phyloP scores from a whole-genome alignment of 352 stramenopile species.

The Phytophthora sansomeana region DNA sequence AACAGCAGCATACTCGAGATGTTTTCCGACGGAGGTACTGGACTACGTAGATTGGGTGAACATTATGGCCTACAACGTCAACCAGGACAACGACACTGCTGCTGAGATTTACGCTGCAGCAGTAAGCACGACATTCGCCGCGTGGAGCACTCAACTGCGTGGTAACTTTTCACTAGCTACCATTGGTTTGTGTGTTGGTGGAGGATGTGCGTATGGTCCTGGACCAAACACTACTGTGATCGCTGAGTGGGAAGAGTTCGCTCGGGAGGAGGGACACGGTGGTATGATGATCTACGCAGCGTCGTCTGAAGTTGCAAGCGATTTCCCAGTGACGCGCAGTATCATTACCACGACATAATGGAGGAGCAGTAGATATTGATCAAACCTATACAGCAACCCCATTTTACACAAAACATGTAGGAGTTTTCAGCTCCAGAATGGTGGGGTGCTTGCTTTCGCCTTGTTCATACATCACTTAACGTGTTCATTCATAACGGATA shows the following conservation, averaged over 20 bases:
- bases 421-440: no score
- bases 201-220: constrained; percentile 70
- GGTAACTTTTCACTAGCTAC: constrained; percentile 59
- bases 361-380: background rate
- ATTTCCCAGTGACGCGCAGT: constrained; percentile 62
- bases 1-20: constrained; percentile 57
- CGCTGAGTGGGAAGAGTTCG: constrained; percentile 55
- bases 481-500: constrained; percentile 14
- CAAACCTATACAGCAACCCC: background rate
- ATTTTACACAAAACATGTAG: background rate
- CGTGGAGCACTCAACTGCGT: constrained; percentile 55
- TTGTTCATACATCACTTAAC: background rate
- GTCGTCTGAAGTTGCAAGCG: constrained; percentile 56
- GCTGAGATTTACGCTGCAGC: constrained; percentile 63
- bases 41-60: constrained; percentile 80
- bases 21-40: constrained; percentile 63
- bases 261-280: constrained; percentile 39
- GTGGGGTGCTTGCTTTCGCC: no score
- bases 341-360: constrained; percentile 36
- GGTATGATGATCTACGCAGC: constrained; percentile 85
- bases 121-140: constrained; percentile 60
- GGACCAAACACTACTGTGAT: constrained; percentile 68
- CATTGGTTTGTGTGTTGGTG: constrained; percentile 61
- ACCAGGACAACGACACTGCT: constrained; percentile 47
- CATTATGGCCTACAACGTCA: constrained; percentile 89